These are phyloP conservation scores for Aegilops umbellulata DNA, from an alignment of 176 grass and related monocot genomes.

Conservation along the genomic window DNA sequence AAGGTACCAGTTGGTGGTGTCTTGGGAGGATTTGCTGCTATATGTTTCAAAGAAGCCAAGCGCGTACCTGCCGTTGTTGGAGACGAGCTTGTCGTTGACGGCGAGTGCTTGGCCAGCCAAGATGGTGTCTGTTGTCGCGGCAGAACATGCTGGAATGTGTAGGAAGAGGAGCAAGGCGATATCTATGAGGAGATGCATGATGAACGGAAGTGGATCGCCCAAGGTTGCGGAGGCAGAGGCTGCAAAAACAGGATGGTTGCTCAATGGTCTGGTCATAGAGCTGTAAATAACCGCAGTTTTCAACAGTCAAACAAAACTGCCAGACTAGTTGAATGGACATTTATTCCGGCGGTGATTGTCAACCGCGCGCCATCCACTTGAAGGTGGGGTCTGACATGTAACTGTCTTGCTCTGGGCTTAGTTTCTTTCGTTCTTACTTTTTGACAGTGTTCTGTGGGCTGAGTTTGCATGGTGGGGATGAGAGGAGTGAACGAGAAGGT, in stretches of 20 bases:
- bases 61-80: slow-evolving; percentile 41
- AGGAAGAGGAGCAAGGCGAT: background rate
- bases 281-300: background rate
- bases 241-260: background rate
- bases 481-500: background rate
- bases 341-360: background rate
- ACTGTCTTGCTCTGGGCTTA: no score
- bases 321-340: background rate
- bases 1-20: slow-evolving; percentile 26
- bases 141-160: background rate
- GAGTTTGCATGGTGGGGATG: background rate
- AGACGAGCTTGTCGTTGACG: slow-evolving; percentile 35
- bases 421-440: no score
- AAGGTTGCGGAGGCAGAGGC: background rate
- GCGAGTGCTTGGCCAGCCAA: background rate
- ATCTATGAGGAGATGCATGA: background rate
- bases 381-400: no score
- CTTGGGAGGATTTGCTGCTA: background rate
- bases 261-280: background rate
- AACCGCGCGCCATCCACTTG: background rate
- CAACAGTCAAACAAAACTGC: background rate
- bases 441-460: no score
- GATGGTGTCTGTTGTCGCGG: background rate
- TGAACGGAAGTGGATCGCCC: background rate
- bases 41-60: slow-evolving; percentile 63